Base-by-base conservation (phyloP, 805 yeast species). In the Yamadazyma tumulicola region DNA sequence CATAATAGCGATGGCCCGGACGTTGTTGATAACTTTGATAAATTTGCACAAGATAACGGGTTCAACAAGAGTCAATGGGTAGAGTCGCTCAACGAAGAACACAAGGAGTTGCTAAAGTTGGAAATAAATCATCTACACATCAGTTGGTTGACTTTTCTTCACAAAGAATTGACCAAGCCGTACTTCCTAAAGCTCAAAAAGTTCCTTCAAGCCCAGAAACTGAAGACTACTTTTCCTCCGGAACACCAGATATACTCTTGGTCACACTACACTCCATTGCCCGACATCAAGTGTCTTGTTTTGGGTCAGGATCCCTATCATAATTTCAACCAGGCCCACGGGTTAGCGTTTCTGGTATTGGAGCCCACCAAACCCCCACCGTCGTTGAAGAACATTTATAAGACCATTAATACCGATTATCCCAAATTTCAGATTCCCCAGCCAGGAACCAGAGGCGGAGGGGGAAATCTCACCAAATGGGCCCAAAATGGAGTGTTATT, bases 241-340 rank as follows among this genome's bases (percentile, higher is more conserved):
- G 55, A 64, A 12, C 51, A 72, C 10, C 83, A 85, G 40, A 76
- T 93, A 14, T 93, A 93, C 55, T 85, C 97, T 0, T 93, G 97
- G 97, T 80, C 94, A 2, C 74, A 87, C 20, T 67, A 80, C 12
- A 87, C 97, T 0, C 95, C 96, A 0, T 64, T 91, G 14, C 64
- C 76, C 4, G 56, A 73, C 3, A 84, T 88, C 13, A 80, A 78
- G 50, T 93, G 91, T 18, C 72, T 93, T 1, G 74, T 93, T 9
- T 64, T 93, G 29, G 98, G 98, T 1, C 98, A 93, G 57, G 98
- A 93, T 55, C 98, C 98, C 0, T 93, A 93, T 55, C 98, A 93
- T 58, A 87, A 88, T 55, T 59, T 60, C 48, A 84, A 85, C 54
- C 98, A 93, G 57, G 98, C 98, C 0, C 98, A 93, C 52, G 98